phyloP scores from a whole-genome alignment of 208 protist species.

The Phytomonas serpens region DNA sequence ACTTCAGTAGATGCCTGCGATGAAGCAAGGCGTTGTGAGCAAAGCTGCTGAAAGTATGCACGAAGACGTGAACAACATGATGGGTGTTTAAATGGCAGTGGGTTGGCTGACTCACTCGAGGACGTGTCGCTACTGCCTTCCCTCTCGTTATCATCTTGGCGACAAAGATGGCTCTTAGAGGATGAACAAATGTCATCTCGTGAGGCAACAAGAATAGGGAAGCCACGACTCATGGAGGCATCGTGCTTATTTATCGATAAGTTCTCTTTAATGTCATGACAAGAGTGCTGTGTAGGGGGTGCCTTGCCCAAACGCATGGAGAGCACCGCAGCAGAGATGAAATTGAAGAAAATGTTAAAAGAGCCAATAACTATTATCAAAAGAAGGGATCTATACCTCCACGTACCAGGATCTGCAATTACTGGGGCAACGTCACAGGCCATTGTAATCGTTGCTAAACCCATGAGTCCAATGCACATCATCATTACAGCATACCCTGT shows the following conservation, averaged over 20 bases:
- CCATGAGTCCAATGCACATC: slow-evolving; percentile 43
- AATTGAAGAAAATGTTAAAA: slow-evolving; percentile 70
- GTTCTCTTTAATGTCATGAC: background rate
- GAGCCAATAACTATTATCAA: slow-evolving; percentile 24
- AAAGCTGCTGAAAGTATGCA: background rate
- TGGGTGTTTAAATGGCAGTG: background rate
- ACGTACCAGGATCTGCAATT: slow-evolving; percentile 19
- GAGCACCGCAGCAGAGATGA: slow-evolving; percentile 40
- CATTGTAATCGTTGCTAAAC: slow-evolving; percentile 34
- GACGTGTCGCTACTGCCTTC: slow-evolving; percentile 3
- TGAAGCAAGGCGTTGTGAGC: background rate
- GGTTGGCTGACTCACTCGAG: background rate
- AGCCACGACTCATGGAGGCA: background rate
- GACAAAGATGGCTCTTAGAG: background rate
- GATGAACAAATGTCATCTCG: background rate
- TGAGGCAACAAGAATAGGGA: background rate
- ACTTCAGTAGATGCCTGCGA: background rate
- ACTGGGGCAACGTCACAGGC: slow-evolving; percentile 40
- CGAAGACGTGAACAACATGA: background rate
- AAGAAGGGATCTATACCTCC: slow-evolving; percentile 26
- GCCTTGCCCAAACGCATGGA: slow-evolving; percentile 23
- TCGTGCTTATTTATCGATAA: background rate
- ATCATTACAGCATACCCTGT: slow-evolving; percentile 22
- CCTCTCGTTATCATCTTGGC: background rate
- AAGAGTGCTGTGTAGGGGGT: background rate